These are phyloP conservation scores for Funneliformis geosporum DNA, from an alignment of 192 early-diverging fungal species.

Conservation along the genomic window DNA sequence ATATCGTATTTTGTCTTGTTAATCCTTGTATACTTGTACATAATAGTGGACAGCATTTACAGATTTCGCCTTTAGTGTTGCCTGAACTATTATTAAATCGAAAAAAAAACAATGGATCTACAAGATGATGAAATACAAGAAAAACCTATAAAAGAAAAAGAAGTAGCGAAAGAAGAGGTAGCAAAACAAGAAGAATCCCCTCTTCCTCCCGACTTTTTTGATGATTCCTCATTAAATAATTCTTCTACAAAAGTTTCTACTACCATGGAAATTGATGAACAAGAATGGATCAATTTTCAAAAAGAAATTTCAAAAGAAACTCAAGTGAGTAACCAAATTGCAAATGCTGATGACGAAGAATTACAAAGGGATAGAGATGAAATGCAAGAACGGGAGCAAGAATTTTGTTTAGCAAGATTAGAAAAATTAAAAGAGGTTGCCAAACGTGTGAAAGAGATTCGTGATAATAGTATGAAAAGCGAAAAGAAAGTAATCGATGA, in stretches of 20 bases:
- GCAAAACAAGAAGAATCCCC: not conserved
- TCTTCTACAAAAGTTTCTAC: not conserved
- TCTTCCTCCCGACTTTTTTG: slow-evolving; percentile 30
- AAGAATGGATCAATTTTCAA: slow-evolving; percentile 30
- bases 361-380: slow-evolving; percentile 33
- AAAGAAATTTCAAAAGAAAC: slow-evolving; percentile 33
- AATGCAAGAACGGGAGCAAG: slow-evolving; percentile 33
- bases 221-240: slow-evolving; percentile 1
- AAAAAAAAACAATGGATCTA: not conserved
- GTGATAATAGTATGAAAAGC: not conserved
- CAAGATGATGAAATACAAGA: not conserved
- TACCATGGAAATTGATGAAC: slow-evolving; percentile 10
- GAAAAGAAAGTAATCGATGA: not conserved
- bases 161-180: not conserved
- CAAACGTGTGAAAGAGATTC: slow-evolving; percentile 4
- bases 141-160: not conserved
- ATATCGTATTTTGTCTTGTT: too few relatives aligned
- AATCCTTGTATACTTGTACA: too few relatives aligned
- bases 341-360: slow-evolving; percentile 31
- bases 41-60: too few relatives aligned
- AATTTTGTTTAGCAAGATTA: slow-evolving; percentile 29
- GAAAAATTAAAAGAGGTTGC: slow-evolving; percentile 27
- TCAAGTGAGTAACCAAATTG: slow-evolving; percentile 28
- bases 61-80: too few relatives aligned
- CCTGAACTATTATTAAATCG: too few relatives aligned